Evolutionary conservation across 108 stramenopile genomes (phyloP).

Genomic region (Fistulifera solaris): DNA sequence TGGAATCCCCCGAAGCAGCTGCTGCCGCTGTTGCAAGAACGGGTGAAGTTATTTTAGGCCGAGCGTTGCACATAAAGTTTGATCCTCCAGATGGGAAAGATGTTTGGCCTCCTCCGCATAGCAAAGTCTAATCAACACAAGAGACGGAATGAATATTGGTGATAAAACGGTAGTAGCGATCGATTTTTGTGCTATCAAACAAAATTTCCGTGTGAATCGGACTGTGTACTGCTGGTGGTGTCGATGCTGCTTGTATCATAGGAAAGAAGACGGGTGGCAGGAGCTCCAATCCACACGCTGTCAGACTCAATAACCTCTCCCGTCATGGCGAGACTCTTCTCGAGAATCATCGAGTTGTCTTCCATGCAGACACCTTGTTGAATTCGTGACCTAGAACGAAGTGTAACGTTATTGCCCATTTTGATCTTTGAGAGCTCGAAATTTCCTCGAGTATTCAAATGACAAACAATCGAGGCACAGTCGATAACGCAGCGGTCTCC

Average conservation of each 20-base stretch:
- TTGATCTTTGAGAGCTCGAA: constrained; percentile 39
- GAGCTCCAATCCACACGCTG: constrained; percentile 59
- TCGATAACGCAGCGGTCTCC: constrained; percentile 48
- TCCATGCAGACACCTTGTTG: constrained; percentile 47
- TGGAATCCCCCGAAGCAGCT: constrained; percentile 56
- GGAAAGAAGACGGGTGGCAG: constrained; percentile 16
- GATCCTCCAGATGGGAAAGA: constrained; percentile 47
- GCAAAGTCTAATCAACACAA: constrained; percentile 4
- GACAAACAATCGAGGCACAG: constrained; percentile 40
- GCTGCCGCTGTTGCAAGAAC: constrained; percentile 35
- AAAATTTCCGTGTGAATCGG: too few relatives aligned
- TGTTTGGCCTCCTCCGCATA: constrained; percentile 61
- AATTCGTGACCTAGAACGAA: constrained; percentile 34
- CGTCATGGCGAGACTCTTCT: constrained; percentile 49
- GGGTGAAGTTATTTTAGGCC: constrained; percentile 32
- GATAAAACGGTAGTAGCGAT: too few relatives aligned
- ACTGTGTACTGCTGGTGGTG: too few relatives aligned
- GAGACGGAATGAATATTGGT: neutral
- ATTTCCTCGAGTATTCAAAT: constrained; percentile 62
- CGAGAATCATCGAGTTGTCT: constrained; percentile 34
- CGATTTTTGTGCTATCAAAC: too few relatives aligned
- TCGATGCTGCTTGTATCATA: constrained; percentile 5
- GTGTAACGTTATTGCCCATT: constrained; percentile 31
- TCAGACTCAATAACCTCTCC: constrained; percentile 52
- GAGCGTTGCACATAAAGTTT: constrained; percentile 38